Conservation (phyloP, 2,329 filamentous ascomycete genomes). For the Aureobasidium subglaciale region DNA sequence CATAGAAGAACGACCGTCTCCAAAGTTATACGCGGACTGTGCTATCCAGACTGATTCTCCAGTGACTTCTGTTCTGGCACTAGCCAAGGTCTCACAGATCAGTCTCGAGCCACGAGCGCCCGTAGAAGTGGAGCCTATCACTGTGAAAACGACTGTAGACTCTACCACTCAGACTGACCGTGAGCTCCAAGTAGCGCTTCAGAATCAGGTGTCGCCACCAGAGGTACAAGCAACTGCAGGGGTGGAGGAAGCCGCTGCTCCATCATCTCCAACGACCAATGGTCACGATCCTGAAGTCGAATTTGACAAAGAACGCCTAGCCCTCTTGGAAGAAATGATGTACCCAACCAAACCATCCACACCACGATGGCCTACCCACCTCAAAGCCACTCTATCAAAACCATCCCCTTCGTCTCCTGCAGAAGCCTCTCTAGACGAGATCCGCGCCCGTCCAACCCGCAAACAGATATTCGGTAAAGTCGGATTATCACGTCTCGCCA, state of each 20-base stretch:
- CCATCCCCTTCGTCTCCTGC: background rate
- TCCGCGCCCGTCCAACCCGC: constrained; percentile 28
- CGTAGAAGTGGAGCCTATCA: background rate
- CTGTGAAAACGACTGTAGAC: background rate
- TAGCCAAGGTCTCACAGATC: background rate
- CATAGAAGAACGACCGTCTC: background rate
- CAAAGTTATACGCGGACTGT: background rate
- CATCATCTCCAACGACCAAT: too few relatives aligned
- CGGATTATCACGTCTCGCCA: constrained; percentile 11
- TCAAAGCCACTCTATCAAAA: background rate
- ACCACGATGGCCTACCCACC: background rate
- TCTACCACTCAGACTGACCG: background rate
- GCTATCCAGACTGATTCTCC: background rate
- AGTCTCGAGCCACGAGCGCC: background rate
- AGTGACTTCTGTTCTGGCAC: background rate
- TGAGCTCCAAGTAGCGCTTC: background rate
- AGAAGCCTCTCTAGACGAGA: constrained; percentile 33
- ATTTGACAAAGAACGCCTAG: background rate
- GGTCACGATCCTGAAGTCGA: background rate
- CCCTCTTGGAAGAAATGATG: background rate
- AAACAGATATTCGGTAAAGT: constrained; percentile 28
- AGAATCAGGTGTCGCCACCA: background rate
- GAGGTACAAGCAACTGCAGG: background rate
- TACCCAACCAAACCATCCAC: background rate
- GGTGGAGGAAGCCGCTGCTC: background rate